These are phyloP conservation scores for Rosa multiflora DNA, from an alignment of 306 rosid genomes.

Conservation along the genomic window DNA sequence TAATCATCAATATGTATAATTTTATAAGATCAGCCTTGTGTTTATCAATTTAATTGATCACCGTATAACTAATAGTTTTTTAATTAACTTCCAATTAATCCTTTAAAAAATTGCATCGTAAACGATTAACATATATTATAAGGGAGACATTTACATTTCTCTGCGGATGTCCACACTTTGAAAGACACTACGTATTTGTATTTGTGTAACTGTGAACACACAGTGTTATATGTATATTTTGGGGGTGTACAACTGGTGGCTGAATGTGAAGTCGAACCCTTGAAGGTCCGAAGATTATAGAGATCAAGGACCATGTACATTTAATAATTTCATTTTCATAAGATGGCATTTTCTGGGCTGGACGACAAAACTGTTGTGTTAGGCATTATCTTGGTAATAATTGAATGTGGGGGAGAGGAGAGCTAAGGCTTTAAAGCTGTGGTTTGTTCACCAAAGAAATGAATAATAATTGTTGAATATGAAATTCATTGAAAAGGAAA, in stretches of 20 bases:
- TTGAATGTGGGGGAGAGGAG: slow-evolving; percentile 12
- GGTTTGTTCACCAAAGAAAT: not conserved
- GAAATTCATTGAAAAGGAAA: slow-evolving; percentile 3
- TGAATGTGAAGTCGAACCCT: not conserved
- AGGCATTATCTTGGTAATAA: not conserved
- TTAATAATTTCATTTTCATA: not conserved
- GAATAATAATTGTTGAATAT: not conserved
- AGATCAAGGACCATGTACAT: slow-evolving; percentile 6
- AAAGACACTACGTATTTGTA: not conserved
- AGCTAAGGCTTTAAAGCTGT: not conserved
- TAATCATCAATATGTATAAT: too few species aligned
- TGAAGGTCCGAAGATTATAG: not conserved
- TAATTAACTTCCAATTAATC: too few species aligned
- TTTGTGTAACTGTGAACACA: not conserved
- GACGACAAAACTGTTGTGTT: not conserved
- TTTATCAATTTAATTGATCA: too few species aligned
- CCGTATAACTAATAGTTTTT: too few species aligned
- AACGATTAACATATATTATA: too few species aligned
- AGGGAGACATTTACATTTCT: too few species aligned
- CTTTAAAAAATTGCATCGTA: too few species aligned
- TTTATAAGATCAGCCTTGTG: too few species aligned
- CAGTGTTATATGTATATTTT: not conserved
- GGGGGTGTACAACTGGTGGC: not conserved
- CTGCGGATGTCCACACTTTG: not conserved
- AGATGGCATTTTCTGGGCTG: slow-evolving; percentile 16